Evolutionary conservation across 129 eudicot genomes (phyloP).

Genomic region (Helichrysum umbraculigerum): DNA sequence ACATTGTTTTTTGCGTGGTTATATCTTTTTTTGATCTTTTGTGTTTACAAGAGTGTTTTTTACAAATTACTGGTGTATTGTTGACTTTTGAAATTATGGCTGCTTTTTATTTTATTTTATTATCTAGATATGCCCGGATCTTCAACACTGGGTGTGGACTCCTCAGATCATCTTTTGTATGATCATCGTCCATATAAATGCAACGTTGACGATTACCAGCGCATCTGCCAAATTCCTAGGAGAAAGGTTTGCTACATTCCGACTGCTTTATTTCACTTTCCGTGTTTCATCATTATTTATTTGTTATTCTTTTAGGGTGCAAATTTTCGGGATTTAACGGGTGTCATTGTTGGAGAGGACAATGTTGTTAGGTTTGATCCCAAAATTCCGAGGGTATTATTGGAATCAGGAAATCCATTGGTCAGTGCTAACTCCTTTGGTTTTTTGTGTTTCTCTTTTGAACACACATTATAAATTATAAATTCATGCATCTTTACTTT

Average conservation of each 20-base stretch:
- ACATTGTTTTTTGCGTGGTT: neutral
- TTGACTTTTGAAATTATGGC: neutral
- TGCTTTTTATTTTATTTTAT: no score
- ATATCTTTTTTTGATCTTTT: neutral
- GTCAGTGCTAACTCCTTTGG: conserved; percentile 26
- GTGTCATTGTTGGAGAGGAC: conserved; percentile 47
- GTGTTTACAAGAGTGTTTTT: no score
- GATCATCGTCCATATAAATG: conserved; percentile 72
- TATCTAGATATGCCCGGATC: conserved; percentile 46
- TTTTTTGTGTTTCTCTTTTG: neutral
- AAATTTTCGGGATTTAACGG: conserved; percentile 65
- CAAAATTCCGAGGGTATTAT: conserved; percentile 38
- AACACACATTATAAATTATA: neutral
- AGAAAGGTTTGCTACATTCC: conserved; percentile 51
- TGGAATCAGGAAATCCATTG: conserved; percentile 68
- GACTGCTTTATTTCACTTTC: neutral
- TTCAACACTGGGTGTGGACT: neutral
- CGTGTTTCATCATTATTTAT: neutral
- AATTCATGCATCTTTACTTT: neutral
- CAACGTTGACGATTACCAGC: conserved; percentile 66
- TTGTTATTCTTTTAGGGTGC: conserved; percentile 56
- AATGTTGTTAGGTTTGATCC: conserved; percentile 72
- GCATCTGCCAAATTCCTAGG: conserved; percentile 69
- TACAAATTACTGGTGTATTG: no score
- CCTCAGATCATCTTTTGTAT: conserved; percentile 32